Conservation (phyloP, 352 stramenopile genomes). For the Phytophthora gonapodyides region DNA sequence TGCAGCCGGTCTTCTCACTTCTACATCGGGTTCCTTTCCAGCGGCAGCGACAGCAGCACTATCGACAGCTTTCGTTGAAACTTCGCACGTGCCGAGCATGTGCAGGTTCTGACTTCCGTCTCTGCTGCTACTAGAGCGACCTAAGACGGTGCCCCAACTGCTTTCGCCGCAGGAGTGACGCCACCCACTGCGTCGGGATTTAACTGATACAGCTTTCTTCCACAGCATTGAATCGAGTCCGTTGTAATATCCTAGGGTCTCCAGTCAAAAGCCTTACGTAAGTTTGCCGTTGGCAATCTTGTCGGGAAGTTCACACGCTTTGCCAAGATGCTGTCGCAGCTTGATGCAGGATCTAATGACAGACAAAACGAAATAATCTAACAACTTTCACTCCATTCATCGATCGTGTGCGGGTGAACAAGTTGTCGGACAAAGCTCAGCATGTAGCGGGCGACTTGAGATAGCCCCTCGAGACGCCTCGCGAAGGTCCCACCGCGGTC, state of each 20-base stretch:
- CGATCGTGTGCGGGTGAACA: conserved; percentile 15
- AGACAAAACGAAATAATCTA: no score
- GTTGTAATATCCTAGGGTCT: no score
- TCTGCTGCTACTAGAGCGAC: no score
- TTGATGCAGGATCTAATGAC: no score
- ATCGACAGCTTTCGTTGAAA: conserved; percentile 19
- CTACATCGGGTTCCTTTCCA: conserved; percentile 24
- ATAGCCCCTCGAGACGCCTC: conserved; percentile 22
- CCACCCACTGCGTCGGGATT: conserved; percentile 5
- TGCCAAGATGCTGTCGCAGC: background rate
- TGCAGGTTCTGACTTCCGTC: conserved; percentile 15
- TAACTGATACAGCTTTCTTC: conserved; percentile 11
- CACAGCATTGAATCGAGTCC: background rate
- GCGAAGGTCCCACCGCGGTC: conserved; percentile 15
- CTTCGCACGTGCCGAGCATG: conserved; percentile 23
- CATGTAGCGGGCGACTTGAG: background rate
- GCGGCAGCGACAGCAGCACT: conserved; percentile 6
- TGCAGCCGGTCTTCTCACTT: conserved; percentile 9
- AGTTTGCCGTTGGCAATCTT: conserved; percentile 1
- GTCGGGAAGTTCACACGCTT: conserved; percentile 9
- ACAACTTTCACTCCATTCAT: background rate
- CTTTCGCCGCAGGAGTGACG: conserved; percentile 12
- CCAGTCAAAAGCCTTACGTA: background rate
- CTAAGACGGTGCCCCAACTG: conserved; percentile 21
- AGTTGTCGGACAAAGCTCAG: conserved; percentile 1